Base-by-base conservation (phyloP, 2,329 filamentous ascomycete genomes). In the Curvularia sp. region DNA sequence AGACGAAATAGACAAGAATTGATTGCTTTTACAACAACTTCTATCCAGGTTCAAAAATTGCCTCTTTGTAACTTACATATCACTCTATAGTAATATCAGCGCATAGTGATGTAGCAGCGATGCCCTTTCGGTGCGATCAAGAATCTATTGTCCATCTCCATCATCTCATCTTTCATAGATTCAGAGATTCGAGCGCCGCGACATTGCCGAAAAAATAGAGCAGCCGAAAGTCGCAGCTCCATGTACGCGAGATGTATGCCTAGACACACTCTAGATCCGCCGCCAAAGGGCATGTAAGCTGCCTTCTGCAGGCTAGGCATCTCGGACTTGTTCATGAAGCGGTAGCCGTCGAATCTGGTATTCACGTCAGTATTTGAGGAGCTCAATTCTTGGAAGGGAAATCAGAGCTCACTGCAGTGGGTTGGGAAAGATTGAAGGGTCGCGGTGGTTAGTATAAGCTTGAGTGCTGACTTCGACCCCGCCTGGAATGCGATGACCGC, bases 241-340 rank as follows among this genome's bases (percentile, higher is more conserved):
- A 84, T 83, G 15, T 77, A 75, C 0, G 89, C 88, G 63, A 91
- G 85, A 66, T 90, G 88, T 2, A 86, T 84, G 0, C 88, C 89
- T 4, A 91, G 78, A 63, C 89, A 91, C 77, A 88, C 86, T 26
- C 88, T 79, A 0, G 88, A 86, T 0, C 88, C 88, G 15, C 84
- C 88, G 1, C 87, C 86, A 71, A 91, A 91, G 0, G 88, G 86
- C 81, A 86, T 86, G 61, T 88, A 89, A 50, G 49, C 31, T 13
- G 12, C 31, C 12, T 33, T 33, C 31, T 33, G 31, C 31, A 13
- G 2, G 12, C 12, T 33, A 10, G 31, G 13, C 31, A 33, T 33
- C 12, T 33, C 31, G 31, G 31, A 33, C 10, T 33, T 33, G 31
- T 33, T 33, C 31, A 33, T 33, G 15, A 33, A 33, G 9, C 31